These are phyloP conservation scores for Neurospora crassa DNA, from an alignment of 2,329 filamentous ascomycete species.

Conservation along the genomic window DNA sequence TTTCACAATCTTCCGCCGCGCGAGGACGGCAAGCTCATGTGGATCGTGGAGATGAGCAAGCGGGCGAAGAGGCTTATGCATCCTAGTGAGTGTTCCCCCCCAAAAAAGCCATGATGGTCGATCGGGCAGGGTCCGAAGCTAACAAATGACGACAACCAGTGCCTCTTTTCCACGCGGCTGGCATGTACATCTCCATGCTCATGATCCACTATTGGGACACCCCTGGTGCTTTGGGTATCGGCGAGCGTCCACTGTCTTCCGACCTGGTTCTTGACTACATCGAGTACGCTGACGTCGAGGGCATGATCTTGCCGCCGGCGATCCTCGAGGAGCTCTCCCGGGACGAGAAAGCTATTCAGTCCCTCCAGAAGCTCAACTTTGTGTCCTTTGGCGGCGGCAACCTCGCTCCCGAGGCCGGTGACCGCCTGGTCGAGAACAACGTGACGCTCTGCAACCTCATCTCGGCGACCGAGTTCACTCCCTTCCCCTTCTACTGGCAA, in stretches of 20 bases:
- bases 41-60: constrained; percentile 10
- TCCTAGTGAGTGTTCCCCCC: constrained; percentile 12
- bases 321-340: constrained; percentile 35
- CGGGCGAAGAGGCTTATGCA: constrained; percentile 12
- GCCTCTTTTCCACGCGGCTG: constrained; percentile 31
- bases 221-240: constrained; percentile 21
- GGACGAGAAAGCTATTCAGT: constrained; percentile 20
- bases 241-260: constrained; percentile 25
- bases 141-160: constrained; percentile 15
- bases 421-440: constrained; percentile 27
- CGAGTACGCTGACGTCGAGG: constrained; percentile 19
- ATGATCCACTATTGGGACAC: constrained; percentile 24
- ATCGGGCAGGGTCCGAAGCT: neutral
- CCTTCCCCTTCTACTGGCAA: constrained; percentile 27
- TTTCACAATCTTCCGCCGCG: constrained; percentile 16
- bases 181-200: constrained; percentile 18
- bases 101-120: neutral
- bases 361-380: constrained; percentile 24
- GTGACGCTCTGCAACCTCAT: constrained; percentile 28
- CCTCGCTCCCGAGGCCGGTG: constrained; percentile 27
- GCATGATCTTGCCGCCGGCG: constrained; percentile 26
- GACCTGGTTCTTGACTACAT: constrained; percentile 26
- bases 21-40: constrained; percentile 10
- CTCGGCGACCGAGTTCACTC: constrained; percentile 31
- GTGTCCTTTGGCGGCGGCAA: constrained; percentile 31